Base-by-base conservation (phyloP, 2,329 filamentous ascomycete genomes). In the Cordyceps pruinosa region DNA sequence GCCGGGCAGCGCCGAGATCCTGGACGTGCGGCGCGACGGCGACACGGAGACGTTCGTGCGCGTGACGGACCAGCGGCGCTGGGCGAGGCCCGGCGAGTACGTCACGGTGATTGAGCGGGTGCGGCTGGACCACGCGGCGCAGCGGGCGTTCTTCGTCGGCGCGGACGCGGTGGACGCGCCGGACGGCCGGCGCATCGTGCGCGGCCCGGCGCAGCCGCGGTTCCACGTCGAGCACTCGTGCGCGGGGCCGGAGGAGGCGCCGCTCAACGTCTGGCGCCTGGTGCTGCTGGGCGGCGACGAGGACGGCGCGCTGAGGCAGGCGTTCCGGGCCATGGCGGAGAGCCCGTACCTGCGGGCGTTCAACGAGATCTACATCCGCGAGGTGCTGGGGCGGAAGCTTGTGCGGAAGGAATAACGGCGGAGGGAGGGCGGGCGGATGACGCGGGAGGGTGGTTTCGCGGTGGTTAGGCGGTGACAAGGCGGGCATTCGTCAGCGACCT, bases 51-150 rank as follows among this genome's bases (percentile, higher is more conserved):
- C 52, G 10, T 62, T 62, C 56, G 54, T 56, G 1, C 84, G 83
- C 1, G 83, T 88, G 48, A 73, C 74, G 37, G 85, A 88, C 41
- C 82, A 85, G 64, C 73, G 77, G 60, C 85, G 80, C 64, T 70
- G 88, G 53, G 82, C 75, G 62, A 83, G 60, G 48, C 45, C 44
- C 7, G 42, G 25, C 12, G 47, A 49, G 1, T 62, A 53, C 46
- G 47, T 34, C 26, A 62, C 42, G 4, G 59, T 62, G 7, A 61
- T 62, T 26, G 59, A 62, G 56, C 52, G 56, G 41, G 61, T 62
- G 15, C 54, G 59, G 10, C 35, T 62, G 30, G 61, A 62, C 26
- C 37, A 60, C 30, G 53, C 59, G 2, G 45, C 45, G 17, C 51
- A 61, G 39, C 35, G 35, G 13, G 58, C 51, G 21, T 54, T 58